Percentiles rank a stretch among this genome's conserved stretches.
Evolutionary conservation across 192 early-diverging fungal species (phyloP).

Genomic region (Spizellomyces punctatus): DNA sequence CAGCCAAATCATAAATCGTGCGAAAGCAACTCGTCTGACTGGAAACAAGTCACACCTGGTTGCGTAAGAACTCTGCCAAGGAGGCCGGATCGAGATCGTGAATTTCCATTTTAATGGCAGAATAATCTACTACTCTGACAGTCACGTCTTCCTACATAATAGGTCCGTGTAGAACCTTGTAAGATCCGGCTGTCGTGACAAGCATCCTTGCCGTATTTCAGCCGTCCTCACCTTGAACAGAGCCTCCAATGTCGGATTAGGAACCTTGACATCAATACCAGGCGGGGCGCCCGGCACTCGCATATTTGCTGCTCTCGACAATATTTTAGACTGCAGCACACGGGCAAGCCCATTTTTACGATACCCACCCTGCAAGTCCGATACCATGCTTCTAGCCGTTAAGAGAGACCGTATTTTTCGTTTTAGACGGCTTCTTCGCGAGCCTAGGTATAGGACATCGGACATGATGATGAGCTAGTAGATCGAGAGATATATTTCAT

Average conservation of each 20-base stretch:
- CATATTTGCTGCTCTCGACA: not conserved
- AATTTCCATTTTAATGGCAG: constrained; percentile 2
- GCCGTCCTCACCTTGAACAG: constrained; percentile 19
- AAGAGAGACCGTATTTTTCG: not conserved
- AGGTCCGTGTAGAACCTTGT: too few species aligned
- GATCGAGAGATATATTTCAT: too few species aligned
- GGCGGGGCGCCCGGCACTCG: constrained; percentile 24
- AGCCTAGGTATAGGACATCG: not conserved
- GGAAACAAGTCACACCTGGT: not conserved
- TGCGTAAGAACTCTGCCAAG: not conserved
- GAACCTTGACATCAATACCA: constrained; percentile 30
- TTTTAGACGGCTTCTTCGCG: not conserved
- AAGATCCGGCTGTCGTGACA: not conserved
- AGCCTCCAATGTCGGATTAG: constrained; percentile 24
- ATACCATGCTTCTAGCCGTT: not conserved
- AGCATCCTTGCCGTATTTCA: not conserved
- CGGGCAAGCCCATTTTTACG: not conserved
- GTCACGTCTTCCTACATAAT: constrained; percentile 4
- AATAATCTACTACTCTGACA: constrained; percentile 19
- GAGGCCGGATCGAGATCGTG: not conserved
- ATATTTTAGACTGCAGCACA: not conserved
- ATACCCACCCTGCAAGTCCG: not conserved
- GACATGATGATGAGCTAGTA: too few species aligned
- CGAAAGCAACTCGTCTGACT: not conserved
- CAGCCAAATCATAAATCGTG: too few species aligned